Conservation (phyloP, 352 stramenopile species). For the Phytophthora agathidicida region DNA sequence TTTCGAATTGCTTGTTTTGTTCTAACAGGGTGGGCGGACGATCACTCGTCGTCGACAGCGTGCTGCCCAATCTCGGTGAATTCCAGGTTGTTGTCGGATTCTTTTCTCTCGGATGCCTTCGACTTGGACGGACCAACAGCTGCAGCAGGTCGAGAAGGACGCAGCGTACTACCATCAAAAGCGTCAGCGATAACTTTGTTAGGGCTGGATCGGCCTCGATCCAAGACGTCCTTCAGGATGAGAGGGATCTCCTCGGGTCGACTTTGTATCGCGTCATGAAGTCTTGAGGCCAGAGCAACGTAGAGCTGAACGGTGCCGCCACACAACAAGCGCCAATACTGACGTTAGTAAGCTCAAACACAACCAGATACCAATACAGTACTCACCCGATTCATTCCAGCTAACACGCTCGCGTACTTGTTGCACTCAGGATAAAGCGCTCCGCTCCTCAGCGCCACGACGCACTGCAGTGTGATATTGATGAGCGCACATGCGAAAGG, state of each 20-base stretch:
- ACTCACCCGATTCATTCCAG: slow-evolving; percentile 59
- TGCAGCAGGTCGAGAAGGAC: slow-evolving; percentile 2
- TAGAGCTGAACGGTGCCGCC: slow-evolving; percentile 41
- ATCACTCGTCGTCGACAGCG: slow-evolving; percentile 41
- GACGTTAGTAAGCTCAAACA: too few relatives aligned
- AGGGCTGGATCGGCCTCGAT: slow-evolving; percentile 45
- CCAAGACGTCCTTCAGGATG: slow-evolving; percentile 64
- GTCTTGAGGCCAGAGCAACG: slow-evolving; percentile 41
- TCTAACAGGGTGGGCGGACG: not conserved
- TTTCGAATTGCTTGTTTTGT: not conserved
- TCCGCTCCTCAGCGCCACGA: slow-evolving; percentile 71
- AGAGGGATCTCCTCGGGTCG: slow-evolving; percentile 57
- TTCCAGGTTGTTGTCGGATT: slow-evolving; percentile 41
- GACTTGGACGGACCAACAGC: slow-evolving; percentile 4
- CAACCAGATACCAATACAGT: too few relatives aligned
- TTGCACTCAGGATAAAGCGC: slow-evolving; percentile 74
- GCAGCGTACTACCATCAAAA: slow-evolving; percentile 27
- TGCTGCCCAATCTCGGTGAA: slow-evolving; percentile 78
- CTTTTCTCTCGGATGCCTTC: slow-evolving; percentile 15
- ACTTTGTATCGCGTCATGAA: slow-evolving; percentile 52
- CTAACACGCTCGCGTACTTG: slow-evolving; percentile 58
- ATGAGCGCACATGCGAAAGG: slow-evolving; percentile 77
- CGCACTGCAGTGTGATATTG: slow-evolving; percentile 75
- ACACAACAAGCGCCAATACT: not conserved
- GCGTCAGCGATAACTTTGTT: slow-evolving; percentile 45